These are phyloP conservation scores for Puccinia polysora DNA, from an alignment of 1,284 basidiomycete genomes.

Conservation along the genomic window DNA sequence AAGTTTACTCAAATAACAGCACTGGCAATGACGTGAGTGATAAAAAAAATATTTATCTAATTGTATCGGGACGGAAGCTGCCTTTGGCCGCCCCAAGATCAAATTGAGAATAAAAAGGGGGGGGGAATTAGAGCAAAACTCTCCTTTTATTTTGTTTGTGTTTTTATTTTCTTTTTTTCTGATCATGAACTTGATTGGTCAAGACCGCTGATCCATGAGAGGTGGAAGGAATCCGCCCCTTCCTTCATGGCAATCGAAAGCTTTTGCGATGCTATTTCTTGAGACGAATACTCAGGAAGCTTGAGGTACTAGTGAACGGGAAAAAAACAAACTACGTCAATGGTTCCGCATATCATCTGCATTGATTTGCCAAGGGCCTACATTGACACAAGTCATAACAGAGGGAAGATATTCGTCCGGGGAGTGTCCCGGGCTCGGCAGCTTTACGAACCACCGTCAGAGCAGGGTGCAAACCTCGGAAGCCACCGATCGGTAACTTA, in stretches of 20 bases:
- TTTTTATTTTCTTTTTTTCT: too few relatives aligned
- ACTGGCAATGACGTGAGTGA: too few relatives aligned
- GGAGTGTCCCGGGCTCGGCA: slow-evolving; percentile 77
- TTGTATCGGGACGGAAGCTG: too few relatives aligned
- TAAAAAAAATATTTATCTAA: not conserved
- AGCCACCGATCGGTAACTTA: slow-evolving; percentile 72
- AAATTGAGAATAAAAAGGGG: not conserved
- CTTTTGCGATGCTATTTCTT: slow-evolving; percentile 72
- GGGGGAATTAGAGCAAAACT: not conserved
- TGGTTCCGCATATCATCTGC: not conserved
- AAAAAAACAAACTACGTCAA: not conserved
- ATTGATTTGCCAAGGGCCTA: slow-evolving; percentile 45
- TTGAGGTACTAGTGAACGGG: slow-evolving; percentile 65
- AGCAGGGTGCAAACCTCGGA: slow-evolving; percentile 86
- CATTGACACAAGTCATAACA: slow-evolving; percentile 97
- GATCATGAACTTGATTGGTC: too few relatives aligned
- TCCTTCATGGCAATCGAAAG: slow-evolving; percentile 76
- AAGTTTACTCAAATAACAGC: too few relatives aligned
- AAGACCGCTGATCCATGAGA: too few relatives aligned
- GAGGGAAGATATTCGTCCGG: slow-evolving; percentile 94
- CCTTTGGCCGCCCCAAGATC: too few relatives aligned
- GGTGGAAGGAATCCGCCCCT: slow-evolving; percentile 88
- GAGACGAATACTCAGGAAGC: slow-evolving; percentile 83
- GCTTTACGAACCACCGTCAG: slow-evolving; percentile 96
- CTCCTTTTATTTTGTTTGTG: not conserved